A percentile compares a stretch with the other conserved stretches of the same genome.
Evolutionary conservation across 164 flowering plant genomes (phyloP).

Genomic region (Vitis rotundifolia): DNA sequence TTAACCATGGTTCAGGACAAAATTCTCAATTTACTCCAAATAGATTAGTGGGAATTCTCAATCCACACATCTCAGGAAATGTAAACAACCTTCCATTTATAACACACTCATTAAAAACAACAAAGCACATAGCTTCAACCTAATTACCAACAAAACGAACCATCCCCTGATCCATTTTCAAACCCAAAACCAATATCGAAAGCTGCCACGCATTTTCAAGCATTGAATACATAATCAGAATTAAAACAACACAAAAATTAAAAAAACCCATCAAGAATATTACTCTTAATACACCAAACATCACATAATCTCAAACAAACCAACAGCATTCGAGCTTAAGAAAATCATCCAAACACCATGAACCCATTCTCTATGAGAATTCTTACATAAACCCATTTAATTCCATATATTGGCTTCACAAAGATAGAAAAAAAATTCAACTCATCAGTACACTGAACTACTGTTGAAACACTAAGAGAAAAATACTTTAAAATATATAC

Average conservation of each 20-base stretch:
- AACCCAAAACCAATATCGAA: not conserved
- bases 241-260: constrained; percentile 7
- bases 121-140: not conserved
- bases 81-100: not conserved
- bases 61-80: not conserved
- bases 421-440: constrained; percentile 10
- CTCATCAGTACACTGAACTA: not conserved
- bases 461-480: not conserved
- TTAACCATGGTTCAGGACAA: not conserved
- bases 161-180: not conserved
- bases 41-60: not conserved
- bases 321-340: constrained; percentile 5
- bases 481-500: not conserved
- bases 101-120: not conserved
- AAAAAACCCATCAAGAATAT: constrained; percentile 8
- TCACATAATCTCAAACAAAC: constrained; percentile 9
- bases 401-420: too few relatives aligned
- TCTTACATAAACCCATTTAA: constrained; percentile 15
- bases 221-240: not conserved
- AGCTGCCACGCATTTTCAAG: too few relatives aligned
- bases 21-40: not conserved
- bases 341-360: constrained; percentile 4
- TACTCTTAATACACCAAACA: constrained; percentile 2
- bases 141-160: not conserved
- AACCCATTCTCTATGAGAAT: constrained; percentile 4